These are phyloP conservation scores for Lentinus polychrous DNA, from an alignment of 1,284 basidiomycete species.

Conservation along the genomic window DNA sequence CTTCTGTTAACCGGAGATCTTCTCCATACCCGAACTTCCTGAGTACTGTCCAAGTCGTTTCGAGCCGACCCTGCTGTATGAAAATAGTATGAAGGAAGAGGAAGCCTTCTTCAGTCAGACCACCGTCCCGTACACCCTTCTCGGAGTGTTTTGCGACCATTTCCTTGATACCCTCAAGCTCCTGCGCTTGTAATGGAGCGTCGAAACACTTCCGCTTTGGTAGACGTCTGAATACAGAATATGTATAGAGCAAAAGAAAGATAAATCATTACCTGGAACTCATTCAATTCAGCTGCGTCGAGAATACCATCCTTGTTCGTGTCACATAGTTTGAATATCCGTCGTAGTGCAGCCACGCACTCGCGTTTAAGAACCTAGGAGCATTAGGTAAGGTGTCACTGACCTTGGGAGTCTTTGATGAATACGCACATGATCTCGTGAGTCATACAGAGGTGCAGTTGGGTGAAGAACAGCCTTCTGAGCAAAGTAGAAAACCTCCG, in stretches of 20 bases:
- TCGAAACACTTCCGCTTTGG: constrained; percentile 89
- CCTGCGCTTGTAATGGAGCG: constrained; percentile 85
- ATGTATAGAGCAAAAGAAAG: background rate
- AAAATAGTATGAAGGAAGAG: constrained; percentile 95
- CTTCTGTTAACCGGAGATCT: constrained; percentile 85
- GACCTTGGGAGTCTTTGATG: background rate
- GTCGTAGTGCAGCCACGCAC: constrained; percentile 80
- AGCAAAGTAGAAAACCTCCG: constrained; percentile 99
- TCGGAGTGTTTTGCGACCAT: constrained; percentile 75
- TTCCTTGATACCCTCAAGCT: constrained; percentile 87
- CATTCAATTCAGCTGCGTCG: constrained; percentile 88
- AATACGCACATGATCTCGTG: constrained; percentile 77
- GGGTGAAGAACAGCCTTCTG: constrained; percentile 98
- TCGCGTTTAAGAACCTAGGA: constrained; percentile 86
- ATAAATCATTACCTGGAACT: constrained; percentile 75
- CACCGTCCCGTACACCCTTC: constrained; percentile 61
- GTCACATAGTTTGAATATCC: constrained; percentile 97
- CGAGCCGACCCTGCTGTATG: constrained; percentile 92
- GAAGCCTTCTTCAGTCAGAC: constrained; percentile 93
- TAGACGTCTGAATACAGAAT: constrained; percentile 2
- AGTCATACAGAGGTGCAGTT: constrained; percentile 95
- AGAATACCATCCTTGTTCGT: constrained; percentile 91
- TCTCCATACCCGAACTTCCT: constrained; percentile 95
- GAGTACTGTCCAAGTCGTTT: constrained; percentile 97
- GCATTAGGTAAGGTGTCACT: constrained; percentile 8